phyloP scores from a whole-genome alignment of 23 red algal species.

The Rhodosorus marinus region DNA sequence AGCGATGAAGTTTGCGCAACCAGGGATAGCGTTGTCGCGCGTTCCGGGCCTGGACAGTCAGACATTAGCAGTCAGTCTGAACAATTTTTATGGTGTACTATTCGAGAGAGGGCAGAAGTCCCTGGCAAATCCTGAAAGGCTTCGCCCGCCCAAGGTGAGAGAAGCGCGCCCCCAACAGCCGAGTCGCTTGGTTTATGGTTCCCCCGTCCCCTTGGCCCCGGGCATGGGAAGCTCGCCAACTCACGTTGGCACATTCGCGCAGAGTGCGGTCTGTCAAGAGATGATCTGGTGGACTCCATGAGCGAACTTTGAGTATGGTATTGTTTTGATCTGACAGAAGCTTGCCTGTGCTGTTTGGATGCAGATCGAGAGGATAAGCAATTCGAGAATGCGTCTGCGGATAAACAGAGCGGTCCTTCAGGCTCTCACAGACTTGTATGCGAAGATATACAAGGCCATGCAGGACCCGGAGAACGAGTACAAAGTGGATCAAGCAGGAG shows the following conservation, averaged over 20 bases:
- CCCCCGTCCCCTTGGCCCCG: no score
- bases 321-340: no score
- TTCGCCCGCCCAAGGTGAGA: conserved; percentile 34
- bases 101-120: conserved; percentile 18
- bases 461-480: conserved; percentile 26
- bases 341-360: no score
- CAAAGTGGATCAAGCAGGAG: conserved; percentile 16
- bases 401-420: conserved; percentile 26
- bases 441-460: conserved; percentile 20
- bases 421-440: conserved; percentile 24
- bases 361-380: conserved; percentile 31
- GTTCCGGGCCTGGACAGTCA: conserved; percentile 65
- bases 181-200: no score
- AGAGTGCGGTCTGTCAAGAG: no score
- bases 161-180: no score
- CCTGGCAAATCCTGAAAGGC: conserved; percentile 17
- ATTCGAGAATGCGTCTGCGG: conserved; percentile 36
- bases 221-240: no score
- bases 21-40: not conserved
- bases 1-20: not conserved
- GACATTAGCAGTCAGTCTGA: conserved; percentile 47
- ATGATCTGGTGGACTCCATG: no score
- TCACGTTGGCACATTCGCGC: no score
- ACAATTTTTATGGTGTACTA: conserved; percentile 71
- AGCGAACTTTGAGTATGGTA: no score